Evolutionary conservation across 2,329 filamentous ascomycete species (phyloP), one percentile per base, ranked within the genome.

Genomic region (Dryadomyces quercivorus): DNA sequence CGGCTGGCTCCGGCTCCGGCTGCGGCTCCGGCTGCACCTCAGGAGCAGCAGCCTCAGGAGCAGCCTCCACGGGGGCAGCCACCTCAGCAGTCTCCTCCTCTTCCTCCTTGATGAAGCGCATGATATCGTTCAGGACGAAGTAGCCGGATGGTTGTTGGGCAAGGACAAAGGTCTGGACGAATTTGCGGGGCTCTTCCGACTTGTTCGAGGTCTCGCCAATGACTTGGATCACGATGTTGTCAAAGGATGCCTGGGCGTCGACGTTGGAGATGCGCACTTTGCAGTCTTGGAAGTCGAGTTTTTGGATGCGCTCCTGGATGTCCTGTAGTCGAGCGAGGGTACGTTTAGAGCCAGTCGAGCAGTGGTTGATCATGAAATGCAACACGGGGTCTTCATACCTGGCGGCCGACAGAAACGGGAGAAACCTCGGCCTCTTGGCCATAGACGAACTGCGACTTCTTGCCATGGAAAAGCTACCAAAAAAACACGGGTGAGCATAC

Each of bases 181-280:
- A 98, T 70, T 96, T 96, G 76, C 88, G 91, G 65, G 92, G 88
- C 56, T 93, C 88, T 60, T 85, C 84, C 50, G 82, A 83, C 71
- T 94, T 94, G 81, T 95, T 96, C 64, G 91, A 95, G 64, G 93
- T 94, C 73, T 97, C 92, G 61, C 93, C 93, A 66, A 98, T 96
- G 64, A 97, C 93, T 70, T 95, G 91, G 65, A 98, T 94, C 63
- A 98, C 84, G 62, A 98, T 97, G 73, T 91, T 94, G 58, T 91
- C 83, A 69, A 84, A 86, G 10, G 92, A 96, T 59, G 86, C 85
- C 72, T 98, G 92, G 18, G 91, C 92, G 71, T 98, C 93, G 65
- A 98, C 93, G 66, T 98, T 98, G 70, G 92, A 87, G 63, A 98
- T 88, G 67, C 93, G 89, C 65, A 98, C 92, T 75, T 98, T 98